phyloP scores from a whole-genome alignment of 306 rosid species.

The Quercus bicolor region DNA sequence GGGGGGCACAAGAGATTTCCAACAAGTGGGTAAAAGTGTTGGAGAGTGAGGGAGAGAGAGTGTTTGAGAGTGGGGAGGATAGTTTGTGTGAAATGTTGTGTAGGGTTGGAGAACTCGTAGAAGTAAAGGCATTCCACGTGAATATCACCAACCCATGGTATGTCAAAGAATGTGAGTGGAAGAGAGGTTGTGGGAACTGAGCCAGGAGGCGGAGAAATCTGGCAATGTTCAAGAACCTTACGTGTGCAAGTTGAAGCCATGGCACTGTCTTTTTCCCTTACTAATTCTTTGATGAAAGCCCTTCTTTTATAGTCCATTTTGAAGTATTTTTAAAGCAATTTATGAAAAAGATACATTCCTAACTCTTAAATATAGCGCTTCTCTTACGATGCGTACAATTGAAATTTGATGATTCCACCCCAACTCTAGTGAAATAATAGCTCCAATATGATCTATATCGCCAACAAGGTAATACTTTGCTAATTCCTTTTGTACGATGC shows the following conservation, averaged over 20 bases:
- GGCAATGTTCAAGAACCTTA: conserved; percentile 5
- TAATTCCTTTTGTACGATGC: too few species aligned
- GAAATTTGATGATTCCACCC: too few species aligned
- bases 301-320: too few species aligned
- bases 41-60: conserved; percentile 39
- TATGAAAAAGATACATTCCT: too few species aligned
- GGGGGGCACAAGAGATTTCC: conserved; percentile 24
- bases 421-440: too few species aligned
- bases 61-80: conserved; percentile 30
- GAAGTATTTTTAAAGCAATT: too few species aligned
- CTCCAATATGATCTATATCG: too few species aligned
- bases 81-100: conserved; percentile 11
- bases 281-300: too few species aligned
- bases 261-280: too few species aligned
- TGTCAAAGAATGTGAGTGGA: conserved; percentile 32
- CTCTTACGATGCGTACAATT: too few species aligned
- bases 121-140: conserved; percentile 28
- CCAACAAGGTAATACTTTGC: too few species aligned
- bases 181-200: conserved; percentile 32
- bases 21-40: conserved; percentile 32
- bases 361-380: too few species aligned
- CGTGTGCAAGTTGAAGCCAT: background rate
- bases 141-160: conserved; percentile 4
- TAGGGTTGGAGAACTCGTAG: conserved; percentile 28
- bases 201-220: conserved; percentile 29